Evolutionary conservation across 1,284 basidiomycete species (phyloP).

Genomic region (Fomitopsis palustris): DNA sequence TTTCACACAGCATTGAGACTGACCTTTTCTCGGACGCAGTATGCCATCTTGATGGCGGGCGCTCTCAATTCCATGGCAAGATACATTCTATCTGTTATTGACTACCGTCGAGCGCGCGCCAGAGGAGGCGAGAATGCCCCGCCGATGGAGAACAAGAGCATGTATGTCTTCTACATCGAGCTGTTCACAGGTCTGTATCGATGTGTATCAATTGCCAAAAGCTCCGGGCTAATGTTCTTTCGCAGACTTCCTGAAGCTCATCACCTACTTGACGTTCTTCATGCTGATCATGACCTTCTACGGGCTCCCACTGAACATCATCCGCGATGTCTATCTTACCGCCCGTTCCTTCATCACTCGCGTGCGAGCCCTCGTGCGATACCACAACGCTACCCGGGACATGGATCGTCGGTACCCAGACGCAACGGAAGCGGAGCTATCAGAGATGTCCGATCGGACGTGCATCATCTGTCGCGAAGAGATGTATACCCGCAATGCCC

Average conservation of each 20-base stretch:
- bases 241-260: conserved; percentile 88
- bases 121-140: conserved; percentile 85
- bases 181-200: conserved; percentile 72
- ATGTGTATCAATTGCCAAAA: conserved; percentile 4
- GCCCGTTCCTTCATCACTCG: conserved; percentile 88
- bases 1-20: background rate
- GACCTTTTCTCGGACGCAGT: conserved; percentile 44
- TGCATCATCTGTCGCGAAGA: conserved; percentile 99
- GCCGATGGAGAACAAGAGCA: conserved; percentile 97
- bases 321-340: conserved; percentile 96
- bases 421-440: conserved; percentile 85
- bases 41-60: conserved; percentile 86
- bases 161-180: conserved; percentile 95
- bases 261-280: conserved; percentile 93
- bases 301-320: conserved; percentile 94
- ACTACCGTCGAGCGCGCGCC: conserved; percentile 71
- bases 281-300: conserved; percentile 90
- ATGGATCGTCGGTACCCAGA: conserved; percentile 97
- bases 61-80: conserved; percentile 78
- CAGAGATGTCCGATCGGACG: conserved; percentile 79
- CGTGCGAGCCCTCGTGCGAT: conserved; percentile 85
- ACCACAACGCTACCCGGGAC: conserved; percentile 91
- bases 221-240: conserved; percentile 5
- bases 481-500: conserved; percentile 54
- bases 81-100: conserved; percentile 83